Evolutionary conservation across 305 asterid genomes (phyloP).

Genomic region (Rubia tinctorum): DNA sequence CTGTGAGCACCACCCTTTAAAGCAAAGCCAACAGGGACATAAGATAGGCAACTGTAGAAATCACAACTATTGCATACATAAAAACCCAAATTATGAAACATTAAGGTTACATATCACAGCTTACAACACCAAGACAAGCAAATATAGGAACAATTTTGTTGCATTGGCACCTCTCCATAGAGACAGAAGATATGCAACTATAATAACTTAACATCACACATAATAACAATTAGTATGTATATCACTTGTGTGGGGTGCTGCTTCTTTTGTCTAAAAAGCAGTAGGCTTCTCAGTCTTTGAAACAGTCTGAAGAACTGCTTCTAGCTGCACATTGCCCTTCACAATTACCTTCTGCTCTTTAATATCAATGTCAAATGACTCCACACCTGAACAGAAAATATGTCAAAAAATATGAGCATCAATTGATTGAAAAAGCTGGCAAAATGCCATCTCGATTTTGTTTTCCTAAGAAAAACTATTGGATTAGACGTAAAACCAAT

Average conservation of each 20-base stretch:
- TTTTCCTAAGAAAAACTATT: background rate
- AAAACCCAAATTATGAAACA: background rate
- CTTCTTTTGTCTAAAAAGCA: slow-evolving; percentile 57
- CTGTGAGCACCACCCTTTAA: background rate
- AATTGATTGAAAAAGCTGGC: background rate
- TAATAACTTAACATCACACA: background rate
- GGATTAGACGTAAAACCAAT: no score
- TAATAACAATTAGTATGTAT: background rate
- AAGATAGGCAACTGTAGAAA: background rate
- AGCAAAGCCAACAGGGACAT: background rate
- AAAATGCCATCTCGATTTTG: background rate
- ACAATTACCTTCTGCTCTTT: slow-evolving; percentile 87
- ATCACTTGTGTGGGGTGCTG: slow-evolving; percentile 36
- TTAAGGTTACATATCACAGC: background rate
- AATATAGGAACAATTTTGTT: no score
- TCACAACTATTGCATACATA: background rate
- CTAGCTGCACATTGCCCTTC: slow-evolving; percentile 62
- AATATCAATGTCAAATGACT: no score
- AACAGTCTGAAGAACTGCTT: slow-evolving; percentile 68
- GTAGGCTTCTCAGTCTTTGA: slow-evolving; percentile 79
- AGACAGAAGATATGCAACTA: background rate
- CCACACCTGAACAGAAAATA: slow-evolving; percentile 53
- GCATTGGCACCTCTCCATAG: background rate
- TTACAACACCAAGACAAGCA: background rate
- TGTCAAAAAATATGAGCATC: background rate